These are phyloP conservation scores for Vicia villosa DNA, from an alignment of 306 rosid species.

Conservation along the genomic window DNA sequence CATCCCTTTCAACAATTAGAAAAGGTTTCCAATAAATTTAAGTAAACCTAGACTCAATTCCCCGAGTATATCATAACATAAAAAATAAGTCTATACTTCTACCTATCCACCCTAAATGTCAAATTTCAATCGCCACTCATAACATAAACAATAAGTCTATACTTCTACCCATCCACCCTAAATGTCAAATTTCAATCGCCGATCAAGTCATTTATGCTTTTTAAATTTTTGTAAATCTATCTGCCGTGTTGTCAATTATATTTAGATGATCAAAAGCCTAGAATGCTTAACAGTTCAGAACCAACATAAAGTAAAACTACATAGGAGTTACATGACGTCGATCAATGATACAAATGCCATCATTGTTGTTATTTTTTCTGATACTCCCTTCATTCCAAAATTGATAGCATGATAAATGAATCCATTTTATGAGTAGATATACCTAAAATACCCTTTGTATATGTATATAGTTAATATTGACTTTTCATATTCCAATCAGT, in stretches of 20 bases:
- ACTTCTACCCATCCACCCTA: background rate
- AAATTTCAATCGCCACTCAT: too few relatives aligned
- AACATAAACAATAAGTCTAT: background rate
- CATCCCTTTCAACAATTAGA: conserved; percentile 14
- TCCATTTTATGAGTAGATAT: too few relatives aligned
- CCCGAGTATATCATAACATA: background rate
- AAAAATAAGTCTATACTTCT: conserved; percentile 3
- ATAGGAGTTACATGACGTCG: background rate
- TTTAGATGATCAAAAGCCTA: background rate
- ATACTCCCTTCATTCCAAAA: too few relatives aligned
- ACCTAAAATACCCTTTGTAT: too few relatives aligned
- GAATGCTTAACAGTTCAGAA: conserved; percentile 6
- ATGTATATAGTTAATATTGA: too few relatives aligned
- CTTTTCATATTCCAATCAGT: too few relatives aligned
- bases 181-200: conserved; percentile 1
- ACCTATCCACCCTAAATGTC: too few relatives aligned
- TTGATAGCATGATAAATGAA: too few relatives aligned
- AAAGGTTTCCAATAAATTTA: conserved; percentile 26
- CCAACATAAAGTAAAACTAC: background rate
- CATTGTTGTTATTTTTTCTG: background rate
- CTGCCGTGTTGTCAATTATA: background rate
- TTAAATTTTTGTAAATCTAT: background rate
- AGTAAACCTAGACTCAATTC: background rate
- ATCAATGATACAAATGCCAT: background rate
- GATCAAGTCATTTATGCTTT: background rate